Evolutionary conservation across 352 stramenopile species (phyloP), one percentile per base, ranked within the genome.

Genomic region (Phytophthora foliorum): DNA sequence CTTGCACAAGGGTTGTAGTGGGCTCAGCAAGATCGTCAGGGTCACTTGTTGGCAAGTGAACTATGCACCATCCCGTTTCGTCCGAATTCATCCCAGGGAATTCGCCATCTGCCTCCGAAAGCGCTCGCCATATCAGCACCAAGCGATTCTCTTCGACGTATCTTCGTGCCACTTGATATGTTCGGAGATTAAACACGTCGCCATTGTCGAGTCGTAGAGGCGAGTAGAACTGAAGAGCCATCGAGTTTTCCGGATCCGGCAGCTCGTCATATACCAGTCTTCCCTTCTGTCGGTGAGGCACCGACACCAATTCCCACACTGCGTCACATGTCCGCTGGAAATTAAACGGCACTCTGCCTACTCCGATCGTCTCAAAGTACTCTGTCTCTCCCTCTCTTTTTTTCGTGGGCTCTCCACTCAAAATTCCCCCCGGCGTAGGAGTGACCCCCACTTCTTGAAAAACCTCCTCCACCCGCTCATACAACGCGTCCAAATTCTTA

Each of bases 71-170:
- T 11, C 81, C 81, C 0, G 78, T 89, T 27, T 90, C 78, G 46
- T 87, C 78, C 56, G 74, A 86, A 53, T 77, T 80, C 66, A 84
- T 54, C 1, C 66, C 74, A 24, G 74, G 72, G 19, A 78, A 69
- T 19, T 61, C 54, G 4, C 71, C 55, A 22, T 79, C 75, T 6
- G 69, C 71, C 29, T 86, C 71, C 4, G 57, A 76, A 19, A 82
- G 61, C 5, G 46, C 63, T 29, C 77, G 74, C 81, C 81, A 90
- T 13, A 88, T 77, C 5, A 88, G 19, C 48, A 86, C 81, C 69
- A 82, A 69, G 3, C 81, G 74, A 14, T 78, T 49, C 1, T 51
- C 48, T 31, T 88, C 77, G 6, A 75, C 45, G 39, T 85, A 90
- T 21, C 66, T 51, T 14, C 67, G 51, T 25, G 42, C 51, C 11